phyloP scores from a whole-genome alignment of 2,329 filamentous ascomycete species.

The Stagonosporopsis chrysanthemi region DNA sequence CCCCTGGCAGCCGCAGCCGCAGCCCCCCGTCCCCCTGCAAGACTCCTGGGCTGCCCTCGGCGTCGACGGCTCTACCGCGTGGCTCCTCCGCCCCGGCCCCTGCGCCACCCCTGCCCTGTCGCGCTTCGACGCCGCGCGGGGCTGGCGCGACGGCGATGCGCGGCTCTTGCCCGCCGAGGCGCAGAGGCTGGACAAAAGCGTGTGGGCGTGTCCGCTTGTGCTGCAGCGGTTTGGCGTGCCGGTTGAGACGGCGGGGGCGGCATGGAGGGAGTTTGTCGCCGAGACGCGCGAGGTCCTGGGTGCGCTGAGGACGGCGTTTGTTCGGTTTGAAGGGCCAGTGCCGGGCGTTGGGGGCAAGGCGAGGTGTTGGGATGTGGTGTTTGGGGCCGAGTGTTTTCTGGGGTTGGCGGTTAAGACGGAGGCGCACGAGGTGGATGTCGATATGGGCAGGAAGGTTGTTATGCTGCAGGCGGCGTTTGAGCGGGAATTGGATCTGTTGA shows the following conservation, averaged over 20 bases:
- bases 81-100: constrained; percentile 10
- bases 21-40: too few relatives aligned
- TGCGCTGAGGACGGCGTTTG: background rate
- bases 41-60: background rate
- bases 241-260: background rate
- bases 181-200: background rate
- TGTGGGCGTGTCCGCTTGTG: constrained; percentile 6
- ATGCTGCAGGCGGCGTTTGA: constrained; percentile 1
- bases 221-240: constrained; percentile 2
- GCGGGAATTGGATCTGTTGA: background rate
- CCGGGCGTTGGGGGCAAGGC: background rate
- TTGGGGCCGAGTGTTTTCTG: background rate
- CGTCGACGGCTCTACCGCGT: background rate
- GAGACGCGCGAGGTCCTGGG: background rate
- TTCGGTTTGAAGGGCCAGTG: background rate
- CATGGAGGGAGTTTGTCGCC: background rate
- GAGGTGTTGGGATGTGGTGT: background rate
- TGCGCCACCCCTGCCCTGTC: background rate
- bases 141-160: background rate
- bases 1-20: background rate
- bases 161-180: background rate
- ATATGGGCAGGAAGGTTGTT: background rate
- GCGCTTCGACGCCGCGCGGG: background rate
- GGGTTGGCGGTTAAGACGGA: too few relatives aligned
- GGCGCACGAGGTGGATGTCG: background rate